Percentiles rank a stretch among this genome's conserved stretches.
These are phyloP conservation scores for Fusarium duplospermum DNA, from an alignment of 2,329 filamentous ascomycete genomes.

Conservation along the genomic window DNA sequence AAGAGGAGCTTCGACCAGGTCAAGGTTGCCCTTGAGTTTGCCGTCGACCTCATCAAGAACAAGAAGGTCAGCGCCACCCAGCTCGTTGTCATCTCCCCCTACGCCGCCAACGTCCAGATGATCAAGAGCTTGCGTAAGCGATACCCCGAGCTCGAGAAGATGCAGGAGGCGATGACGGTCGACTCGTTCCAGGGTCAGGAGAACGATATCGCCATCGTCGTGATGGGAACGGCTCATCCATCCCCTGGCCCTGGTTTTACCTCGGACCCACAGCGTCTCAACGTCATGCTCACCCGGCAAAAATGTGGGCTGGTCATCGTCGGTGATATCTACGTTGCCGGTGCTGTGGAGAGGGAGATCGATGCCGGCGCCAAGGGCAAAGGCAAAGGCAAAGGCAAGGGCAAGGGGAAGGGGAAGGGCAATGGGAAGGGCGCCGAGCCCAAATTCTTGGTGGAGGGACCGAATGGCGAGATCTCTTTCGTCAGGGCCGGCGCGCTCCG, in stretches of 20 bases:
- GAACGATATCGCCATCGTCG: constrained; percentile 31
- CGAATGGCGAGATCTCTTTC: too few species aligned
- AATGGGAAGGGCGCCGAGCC: too few species aligned
- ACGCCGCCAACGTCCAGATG: too few species aligned
- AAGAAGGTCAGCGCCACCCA: not conserved
- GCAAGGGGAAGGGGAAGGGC: too few species aligned
- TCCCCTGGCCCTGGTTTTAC: constrained; percentile 30
- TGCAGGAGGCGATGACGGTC: constrained; percentile 16
- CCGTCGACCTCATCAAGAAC: constrained; percentile 10
- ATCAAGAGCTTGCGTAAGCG: too few species aligned
- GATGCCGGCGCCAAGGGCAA: too few species aligned
- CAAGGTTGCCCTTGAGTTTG: constrained; percentile 29
- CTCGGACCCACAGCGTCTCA: constrained; percentile 22
- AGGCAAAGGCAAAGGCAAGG: too few species aligned
- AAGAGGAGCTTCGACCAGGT: constrained; percentile 25
- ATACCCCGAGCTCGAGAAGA: too few species aligned
- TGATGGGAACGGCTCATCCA: constrained; percentile 29
- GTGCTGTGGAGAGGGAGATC: not conserved
- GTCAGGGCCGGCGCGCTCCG: too few species aligned
- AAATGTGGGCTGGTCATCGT: constrained; percentile 31
- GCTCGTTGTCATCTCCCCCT: constrained; percentile 14
- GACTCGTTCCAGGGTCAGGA: constrained; percentile 43
- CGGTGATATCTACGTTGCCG: constrained; percentile 35
- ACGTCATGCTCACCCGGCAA: constrained; percentile 34
- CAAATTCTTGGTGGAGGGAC: too few species aligned